These are phyloP conservation scores for Pichia gijzeniarum DNA, from an alignment of 805 yeast genomes.

Conservation along the genomic window DNA sequence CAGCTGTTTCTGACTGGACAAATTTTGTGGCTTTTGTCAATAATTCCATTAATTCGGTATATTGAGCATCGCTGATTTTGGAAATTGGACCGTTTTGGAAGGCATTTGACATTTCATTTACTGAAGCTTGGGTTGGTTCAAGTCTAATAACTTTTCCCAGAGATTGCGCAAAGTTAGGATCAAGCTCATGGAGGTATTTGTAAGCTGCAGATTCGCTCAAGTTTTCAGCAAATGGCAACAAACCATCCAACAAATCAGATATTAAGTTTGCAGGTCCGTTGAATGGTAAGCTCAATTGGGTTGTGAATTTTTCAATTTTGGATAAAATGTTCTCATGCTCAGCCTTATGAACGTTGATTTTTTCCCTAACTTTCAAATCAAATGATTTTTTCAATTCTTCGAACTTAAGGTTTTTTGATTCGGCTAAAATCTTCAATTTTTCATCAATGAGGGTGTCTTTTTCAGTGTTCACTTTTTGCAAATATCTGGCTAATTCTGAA, in stretches of 20 bases:
- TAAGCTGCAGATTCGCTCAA: conserved; percentile 19
- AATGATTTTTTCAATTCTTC: conserved; percentile 19
- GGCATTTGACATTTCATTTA: conserved; percentile 11
- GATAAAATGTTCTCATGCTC: conserved; percentile 10
- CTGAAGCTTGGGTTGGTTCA: conserved; percentile 14
- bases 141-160: conserved; percentile 12
- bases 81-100: conserved; percentile 18
- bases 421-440: conserved; percentile 22
- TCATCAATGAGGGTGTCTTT: conserved; percentile 21
- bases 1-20: neutral
- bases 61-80: conserved; percentile 12
- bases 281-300: conserved; percentile 12
- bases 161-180: conserved; percentile 20
- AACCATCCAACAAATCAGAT: conserved; percentile 17
- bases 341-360: conserved; percentile 7
- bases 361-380: conserved; percentile 18
- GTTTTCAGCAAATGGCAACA: conserved; percentile 16
- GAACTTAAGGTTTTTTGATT: conserved; percentile 15
- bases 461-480: conserved; percentile 16
- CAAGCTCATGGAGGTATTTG: conserved; percentile 16
- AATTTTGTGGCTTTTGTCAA: neutral
- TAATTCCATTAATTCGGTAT: conserved; percentile 8
- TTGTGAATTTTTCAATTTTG: conserved; percentile 16
- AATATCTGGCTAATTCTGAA: conserved; percentile 19
- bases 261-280: conserved; percentile 13